A percentile compares a stretch with the other conserved stretches of the same genome.
Conservation (phyloP, 495 filamentous ascomycete genomes). For the Parathielavia hyrcaniae region DNA sequence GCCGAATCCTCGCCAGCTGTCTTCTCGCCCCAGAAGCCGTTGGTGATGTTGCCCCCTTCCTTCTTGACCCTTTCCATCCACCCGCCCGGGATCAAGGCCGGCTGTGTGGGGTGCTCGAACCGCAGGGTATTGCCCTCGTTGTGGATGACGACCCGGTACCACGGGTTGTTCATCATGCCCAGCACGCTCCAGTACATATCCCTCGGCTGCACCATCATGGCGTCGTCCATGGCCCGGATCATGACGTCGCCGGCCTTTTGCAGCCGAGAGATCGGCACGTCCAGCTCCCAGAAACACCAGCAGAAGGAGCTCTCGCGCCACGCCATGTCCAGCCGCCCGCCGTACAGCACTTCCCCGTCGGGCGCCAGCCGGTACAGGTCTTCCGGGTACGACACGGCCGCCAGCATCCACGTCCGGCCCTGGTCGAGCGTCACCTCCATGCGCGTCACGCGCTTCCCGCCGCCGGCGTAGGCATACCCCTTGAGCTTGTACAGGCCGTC, state of each 20-base stretch:
- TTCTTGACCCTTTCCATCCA: slow-evolving; percentile 98
- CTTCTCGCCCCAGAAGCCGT: slow-evolving; percentile 84
- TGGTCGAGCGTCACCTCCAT: slow-evolving; percentile 83
- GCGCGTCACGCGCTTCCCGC: slow-evolving; percentile 76
- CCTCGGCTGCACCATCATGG: slow-evolving; percentile 76
- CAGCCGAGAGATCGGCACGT: slow-evolving; percentile 60
- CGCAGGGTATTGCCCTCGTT: slow-evolving; percentile 60
- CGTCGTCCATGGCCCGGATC: slow-evolving; percentile 87
- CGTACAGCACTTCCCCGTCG: slow-evolving; percentile 61
- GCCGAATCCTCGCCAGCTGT: slow-evolving; percentile 51
- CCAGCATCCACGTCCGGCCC: slow-evolving; percentile 75
- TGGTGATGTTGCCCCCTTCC: slow-evolving; percentile 70
- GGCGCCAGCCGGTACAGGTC: slow-evolving; percentile 70
- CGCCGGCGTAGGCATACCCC: slow-evolving; percentile 89
- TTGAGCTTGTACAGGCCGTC: slow-evolving; percentile 55
- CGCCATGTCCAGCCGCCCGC: slow-evolving; percentile 73
- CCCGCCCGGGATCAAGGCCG: slow-evolving; percentile 69
- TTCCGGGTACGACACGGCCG: slow-evolving; percentile 77
- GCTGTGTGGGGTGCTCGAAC: slow-evolving; percentile 90
- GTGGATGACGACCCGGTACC: slow-evolving; percentile 78
- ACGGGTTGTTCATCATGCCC: slow-evolving; percentile 99
- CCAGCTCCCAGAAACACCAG: slow-evolving; percentile 90
- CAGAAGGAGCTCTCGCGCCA: slow-evolving; percentile 81
- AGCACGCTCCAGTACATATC: slow-evolving; percentile 98
- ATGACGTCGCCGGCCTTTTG: slow-evolving; percentile 63